Conservation (phyloP, 1,284 basidiomycete genomes). For the Coniferiporia sulphurascens region DNA sequence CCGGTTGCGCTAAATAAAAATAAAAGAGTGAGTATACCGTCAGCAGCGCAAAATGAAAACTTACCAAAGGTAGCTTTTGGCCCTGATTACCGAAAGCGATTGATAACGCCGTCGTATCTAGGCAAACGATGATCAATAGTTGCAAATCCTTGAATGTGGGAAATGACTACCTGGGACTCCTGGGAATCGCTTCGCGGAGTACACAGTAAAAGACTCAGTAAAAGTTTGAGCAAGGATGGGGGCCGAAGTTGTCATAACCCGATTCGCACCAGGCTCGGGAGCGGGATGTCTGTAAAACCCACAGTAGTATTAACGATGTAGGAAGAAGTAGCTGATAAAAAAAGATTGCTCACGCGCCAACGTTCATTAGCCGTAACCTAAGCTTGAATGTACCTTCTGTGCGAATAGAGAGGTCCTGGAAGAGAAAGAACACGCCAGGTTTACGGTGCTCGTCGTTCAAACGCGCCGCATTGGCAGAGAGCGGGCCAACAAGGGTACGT, state of each 20-base stretch:
- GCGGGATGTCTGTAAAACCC: slow-evolving; percentile 52
- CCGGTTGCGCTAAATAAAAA: slow-evolving; percentile 54
- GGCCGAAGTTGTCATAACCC: slow-evolving; percentile 58
- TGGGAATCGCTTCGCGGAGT: slow-evolving; percentile 88
- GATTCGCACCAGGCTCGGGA: slow-evolving; percentile 60
- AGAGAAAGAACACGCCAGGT: slow-evolving; percentile 83
- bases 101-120: slow-evolving; percentile 84
- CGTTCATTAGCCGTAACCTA: slow-evolving; percentile 77
- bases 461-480: slow-evolving; percentile 79
- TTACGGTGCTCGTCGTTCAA: slow-evolving; percentile 79
- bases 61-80: slow-evolving; percentile 82
- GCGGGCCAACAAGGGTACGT: slow-evolving; percentile 82
- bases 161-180: slow-evolving; percentile 70
- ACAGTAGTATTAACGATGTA: slow-evolving; percentile 22
- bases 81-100: slow-evolving; percentile 90
- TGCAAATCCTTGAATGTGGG: slow-evolving; percentile 7
- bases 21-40: slow-evolving; percentile 19
- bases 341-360: slow-evolving; percentile 65
- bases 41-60: slow-evolving; percentile 25
- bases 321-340: slow-evolving; percentile 13
- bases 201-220: slow-evolving; percentile 87
- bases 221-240: slow-evolving; percentile 80
- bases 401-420: slow-evolving; percentile 82
- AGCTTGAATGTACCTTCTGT: slow-evolving; percentile 82
- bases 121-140: slow-evolving; percentile 14